Conservation (phyloP, 1,284 basidiomycete species). For the Sphagnurus paluster region DNA sequence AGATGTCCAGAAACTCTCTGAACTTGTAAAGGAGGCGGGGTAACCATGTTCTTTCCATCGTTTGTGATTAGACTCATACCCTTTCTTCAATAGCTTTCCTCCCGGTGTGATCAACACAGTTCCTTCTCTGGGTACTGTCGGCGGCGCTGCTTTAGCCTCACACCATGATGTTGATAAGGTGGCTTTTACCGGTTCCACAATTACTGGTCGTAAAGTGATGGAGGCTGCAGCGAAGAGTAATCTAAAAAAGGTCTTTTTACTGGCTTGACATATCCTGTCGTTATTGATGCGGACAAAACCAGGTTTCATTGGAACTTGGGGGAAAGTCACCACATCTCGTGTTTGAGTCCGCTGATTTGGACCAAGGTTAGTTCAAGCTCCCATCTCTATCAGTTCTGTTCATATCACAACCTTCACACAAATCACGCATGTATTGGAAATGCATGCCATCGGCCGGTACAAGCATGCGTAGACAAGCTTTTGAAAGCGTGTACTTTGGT, state of each 20-base stretch:
- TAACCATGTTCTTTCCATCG: conserved; percentile 30
- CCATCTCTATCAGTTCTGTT: not conserved
- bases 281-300: conserved; percentile 10
- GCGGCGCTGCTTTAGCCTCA: conserved; percentile 80
- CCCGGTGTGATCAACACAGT: conserved; percentile 92
- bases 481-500: no score
- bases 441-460: not conserved
- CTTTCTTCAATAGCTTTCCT: conserved; percentile 65
- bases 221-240: conserved; percentile 92
- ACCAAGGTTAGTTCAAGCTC: conserved; percentile 59
- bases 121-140: conserved; percentile 77
- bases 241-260: conserved; percentile 70
- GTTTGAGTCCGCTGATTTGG: conserved; percentile 80
- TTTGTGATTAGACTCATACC: conserved; percentile 15
- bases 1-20: conserved; percentile 67
- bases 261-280: not conserved
- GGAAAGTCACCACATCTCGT: conserved; percentile 93
- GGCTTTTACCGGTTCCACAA: conserved; percentile 81
- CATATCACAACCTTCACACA: not conserved
- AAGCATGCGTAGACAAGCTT: not conserved
- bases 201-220: conserved; percentile 91
- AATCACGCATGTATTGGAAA: not conserved
- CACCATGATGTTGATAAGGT: conserved; percentile 85
- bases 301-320: conserved; percentile 92
- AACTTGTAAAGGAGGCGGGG: conserved; percentile 81